Evolutionary conservation across 129 eudicot genomes (phyloP).

Genomic region (Scalesia atractyloides): DNA sequence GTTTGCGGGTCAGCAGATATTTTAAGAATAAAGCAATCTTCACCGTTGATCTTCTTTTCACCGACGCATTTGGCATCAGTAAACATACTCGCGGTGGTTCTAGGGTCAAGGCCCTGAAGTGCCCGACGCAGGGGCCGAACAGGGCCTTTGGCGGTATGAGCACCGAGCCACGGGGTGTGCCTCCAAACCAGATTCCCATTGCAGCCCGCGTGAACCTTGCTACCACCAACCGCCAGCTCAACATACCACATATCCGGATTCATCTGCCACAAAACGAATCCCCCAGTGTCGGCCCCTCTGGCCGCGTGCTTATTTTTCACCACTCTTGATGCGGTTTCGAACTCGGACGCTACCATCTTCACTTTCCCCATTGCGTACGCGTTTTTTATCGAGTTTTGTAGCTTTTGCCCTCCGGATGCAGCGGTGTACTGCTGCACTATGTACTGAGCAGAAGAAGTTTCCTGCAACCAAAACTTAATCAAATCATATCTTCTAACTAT

Average conservation of each 20-base stretch:
- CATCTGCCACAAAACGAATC: constrained; percentile 92
- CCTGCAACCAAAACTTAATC: constrained; percentile 47
- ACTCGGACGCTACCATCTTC: constrained; percentile 83
- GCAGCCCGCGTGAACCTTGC: constrained; percentile 94
- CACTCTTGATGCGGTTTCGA: constrained; percentile 68
- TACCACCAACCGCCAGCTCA: constrained; percentile 88
- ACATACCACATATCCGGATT: constrained; percentile 94
- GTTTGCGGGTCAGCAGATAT: constrained; percentile 74
- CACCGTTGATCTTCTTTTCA: constrained; percentile 82
- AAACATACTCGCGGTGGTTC: constrained; percentile 87
- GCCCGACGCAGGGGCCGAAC: constrained; percentile 87
- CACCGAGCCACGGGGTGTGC: constrained; percentile 95
- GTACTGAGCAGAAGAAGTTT: constrained; percentile 92
- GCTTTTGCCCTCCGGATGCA: constrained; percentile 82
- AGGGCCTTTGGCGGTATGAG: constrained; percentile 89
- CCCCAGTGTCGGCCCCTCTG: constrained; percentile 72
- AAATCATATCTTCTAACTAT: too few species aligned
- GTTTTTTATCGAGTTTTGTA: constrained; percentile 68
- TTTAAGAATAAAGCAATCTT: constrained; percentile 84
- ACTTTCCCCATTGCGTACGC: constrained; percentile 86
- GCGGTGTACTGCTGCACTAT: constrained; percentile 87
- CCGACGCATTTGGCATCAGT: constrained; percentile 76
- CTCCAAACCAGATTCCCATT: constrained; percentile 88
- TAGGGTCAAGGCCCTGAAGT: constrained; percentile 95
- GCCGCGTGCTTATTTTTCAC: constrained; percentile 58